phyloP scores from a whole-genome alignment of 176 grass and related monocot species.

The Microstegium vimineum region DNA sequence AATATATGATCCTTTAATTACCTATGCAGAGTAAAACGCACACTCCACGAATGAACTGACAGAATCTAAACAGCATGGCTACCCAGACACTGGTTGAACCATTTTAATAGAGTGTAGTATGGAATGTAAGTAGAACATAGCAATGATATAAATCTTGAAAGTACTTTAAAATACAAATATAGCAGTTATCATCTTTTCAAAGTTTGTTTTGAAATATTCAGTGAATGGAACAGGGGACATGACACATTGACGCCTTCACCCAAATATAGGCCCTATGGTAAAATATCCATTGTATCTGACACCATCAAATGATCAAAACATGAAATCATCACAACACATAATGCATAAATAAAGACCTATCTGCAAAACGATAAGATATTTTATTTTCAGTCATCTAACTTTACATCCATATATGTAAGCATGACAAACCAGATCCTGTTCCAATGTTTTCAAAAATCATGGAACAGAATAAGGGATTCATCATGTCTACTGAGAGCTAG shows the following conservation, averaged over 20 bases:
- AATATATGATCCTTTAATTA: too few species aligned
- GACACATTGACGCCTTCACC: not conserved
- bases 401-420: constrained; percentile 6
- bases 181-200: not conserved
- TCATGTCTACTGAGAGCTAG: constrained; percentile 56
- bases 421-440: not conserved
- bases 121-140: not conserved
- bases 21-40: too few species aligned
- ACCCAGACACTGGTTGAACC: too few species aligned
- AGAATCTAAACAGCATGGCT: too few species aligned
- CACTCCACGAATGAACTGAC: too few species aligned
- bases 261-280: not conserved
- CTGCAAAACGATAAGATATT: not conserved
- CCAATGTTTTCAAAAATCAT: constrained; percentile 34
- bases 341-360: not conserved
- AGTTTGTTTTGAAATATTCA: not conserved
- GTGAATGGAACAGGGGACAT: not conserved
- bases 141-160: not conserved
- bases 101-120: too few species aligned
- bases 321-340: not conserved
- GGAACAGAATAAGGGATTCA: constrained; percentile 47
- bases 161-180: not conserved
- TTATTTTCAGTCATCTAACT: not conserved
- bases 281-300: not conserved
- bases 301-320: not conserved